Percentiles rank a stretch among this genome's conserved stretches.
These are phyloP conservation scores for Raddia distichophylla DNA, from an alignment of 176 grass and related monocot genomes.

Conservation along the genomic window DNA sequence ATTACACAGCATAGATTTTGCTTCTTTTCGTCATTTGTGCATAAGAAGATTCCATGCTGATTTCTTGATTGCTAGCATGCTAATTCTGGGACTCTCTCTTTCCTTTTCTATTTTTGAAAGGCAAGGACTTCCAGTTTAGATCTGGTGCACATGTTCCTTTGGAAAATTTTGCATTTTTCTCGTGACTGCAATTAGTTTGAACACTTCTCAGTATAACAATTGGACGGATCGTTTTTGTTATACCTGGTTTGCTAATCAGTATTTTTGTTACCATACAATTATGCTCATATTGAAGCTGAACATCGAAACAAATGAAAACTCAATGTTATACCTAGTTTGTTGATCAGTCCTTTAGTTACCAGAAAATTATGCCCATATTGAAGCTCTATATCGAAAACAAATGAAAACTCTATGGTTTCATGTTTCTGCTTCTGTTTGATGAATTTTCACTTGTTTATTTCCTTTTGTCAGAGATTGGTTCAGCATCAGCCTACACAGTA, in stretches of 20 bases:
- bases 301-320: slow-evolving; percentile 1
- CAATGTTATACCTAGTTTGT: background rate
- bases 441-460: slow-evolving; percentile 34
- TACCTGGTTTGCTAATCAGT: background rate
- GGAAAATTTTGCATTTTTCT: background rate
- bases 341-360: background rate
- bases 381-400: slow-evolving; percentile 6
- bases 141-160: slow-evolving; percentile 17
- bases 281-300: slow-evolving; percentile 17
- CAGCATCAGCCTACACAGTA: slow-evolving; percentile 91
- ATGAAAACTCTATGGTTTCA: slow-evolving; percentile 8
- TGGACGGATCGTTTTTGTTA: background rate
- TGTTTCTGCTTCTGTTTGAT: slow-evolving; percentile 15
- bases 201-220: background rate
- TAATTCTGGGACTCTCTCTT: too few species aligned
- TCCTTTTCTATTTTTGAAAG: background rate
- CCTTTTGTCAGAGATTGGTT: slow-evolving; percentile 73
- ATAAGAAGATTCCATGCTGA: background rate
- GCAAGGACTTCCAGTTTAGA: background rate
- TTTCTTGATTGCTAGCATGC: too few species aligned
- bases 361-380: slow-evolving; percentile 6
- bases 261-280: background rate
- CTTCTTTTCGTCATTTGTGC: background rate
- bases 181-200: slow-evolving; percentile 9
- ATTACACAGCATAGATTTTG: background rate